Evolutionary conservation across 805 yeast species (phyloP).

Genomic region (Komagataella mondaviorum): DNA sequence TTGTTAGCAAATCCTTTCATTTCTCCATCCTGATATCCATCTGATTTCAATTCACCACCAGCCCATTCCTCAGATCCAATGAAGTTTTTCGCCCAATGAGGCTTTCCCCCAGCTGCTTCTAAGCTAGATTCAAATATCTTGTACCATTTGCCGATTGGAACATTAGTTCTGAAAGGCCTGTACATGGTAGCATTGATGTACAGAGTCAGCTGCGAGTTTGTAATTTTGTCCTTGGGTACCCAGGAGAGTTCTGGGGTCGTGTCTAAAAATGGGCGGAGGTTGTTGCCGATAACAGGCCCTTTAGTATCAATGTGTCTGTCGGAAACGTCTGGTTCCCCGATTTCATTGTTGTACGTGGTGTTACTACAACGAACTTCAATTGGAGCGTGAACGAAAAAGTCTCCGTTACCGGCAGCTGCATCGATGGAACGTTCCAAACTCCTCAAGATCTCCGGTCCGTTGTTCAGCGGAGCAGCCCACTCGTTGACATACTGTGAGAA

Average conservation of each 20-base stretch:
- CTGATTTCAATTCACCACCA: conserved; percentile 12
- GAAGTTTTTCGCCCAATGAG: conserved; percentile 98
- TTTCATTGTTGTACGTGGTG: conserved; percentile 35
- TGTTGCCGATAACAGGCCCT: conserved; percentile 82
- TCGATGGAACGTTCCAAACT: conserved; percentile 50
- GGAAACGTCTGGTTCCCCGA: conserved; percentile 30
- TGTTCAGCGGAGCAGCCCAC: conserved; percentile 86
- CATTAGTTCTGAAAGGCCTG: conserved; percentile 74
- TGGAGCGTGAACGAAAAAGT: conserved; percentile 87
- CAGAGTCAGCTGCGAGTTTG: conserved; percentile 69
- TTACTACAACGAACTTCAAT: conserved; percentile 91
- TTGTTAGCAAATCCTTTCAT: conserved; percentile 70
- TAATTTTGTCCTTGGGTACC: conserved; percentile 35
- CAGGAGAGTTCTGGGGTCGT: conserved; percentile 58
- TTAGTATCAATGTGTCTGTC: conserved; percentile 37
- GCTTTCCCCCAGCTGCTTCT: conserved; percentile 75
- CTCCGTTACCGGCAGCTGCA: conserved; percentile 43
- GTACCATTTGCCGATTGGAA: conserved; percentile 73
- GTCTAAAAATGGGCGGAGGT: conserved; percentile 69
- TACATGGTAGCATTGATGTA: conserved; percentile 92
- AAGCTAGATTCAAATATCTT: conserved; percentile 68
- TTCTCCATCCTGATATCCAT: conserved; percentile 39
- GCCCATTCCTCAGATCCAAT: conserved; percentile 35
- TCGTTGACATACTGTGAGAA: conserved; percentile 91
- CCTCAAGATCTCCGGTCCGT: conserved; percentile 59